Evolutionary conservation across 176 grass and related monocot species (phyloP).

Genomic region (Echinochloa phyllopogon): DNA sequence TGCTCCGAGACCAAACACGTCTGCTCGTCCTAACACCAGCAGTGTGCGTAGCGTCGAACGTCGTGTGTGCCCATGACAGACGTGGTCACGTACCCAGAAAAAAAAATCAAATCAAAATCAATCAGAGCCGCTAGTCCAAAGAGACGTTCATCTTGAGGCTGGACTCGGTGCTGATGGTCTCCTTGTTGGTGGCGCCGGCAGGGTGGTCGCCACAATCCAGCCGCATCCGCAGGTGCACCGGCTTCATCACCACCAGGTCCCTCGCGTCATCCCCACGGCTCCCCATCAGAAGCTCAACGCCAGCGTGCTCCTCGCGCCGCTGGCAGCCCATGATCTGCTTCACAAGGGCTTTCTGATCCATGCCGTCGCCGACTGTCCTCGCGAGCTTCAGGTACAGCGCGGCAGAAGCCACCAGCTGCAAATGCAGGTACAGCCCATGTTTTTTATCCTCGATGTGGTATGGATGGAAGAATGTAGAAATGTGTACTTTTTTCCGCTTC

Average conservation of each 20-base stretch:
- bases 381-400: conserved; percentile 66
- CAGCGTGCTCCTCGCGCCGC: conserved; percentile 34
- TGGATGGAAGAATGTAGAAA: neutral
- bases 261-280: conserved; percentile 37
- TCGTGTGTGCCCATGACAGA: neutral
- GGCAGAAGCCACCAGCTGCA: conserved; percentile 74
- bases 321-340: conserved; percentile 52
- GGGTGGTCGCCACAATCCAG: conserved; percentile 79
- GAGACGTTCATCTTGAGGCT: conserved; percentile 55
- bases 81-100: neutral
- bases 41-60: neutral
- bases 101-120: neutral
- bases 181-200: conserved; percentile 64
- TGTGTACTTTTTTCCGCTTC: neutral
- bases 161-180: conserved; percentile 79
- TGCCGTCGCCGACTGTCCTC: neutral
- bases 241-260: conserved; percentile 61
- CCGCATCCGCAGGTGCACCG: conserved; percentile 66
- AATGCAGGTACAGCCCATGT: too few relatives aligned
- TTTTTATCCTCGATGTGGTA: neutral
- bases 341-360: conserved; percentile 42
- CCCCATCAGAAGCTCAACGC: conserved; percentile 50
- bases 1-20: neutral
- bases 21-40: neutral
- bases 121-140: conserved; percentile 41